Evolutionary conservation across 768 basidiomycete species (phyloP), one percentile per base, ranked within the genome.

Genomic region (Suillus clintonianus): DNA sequence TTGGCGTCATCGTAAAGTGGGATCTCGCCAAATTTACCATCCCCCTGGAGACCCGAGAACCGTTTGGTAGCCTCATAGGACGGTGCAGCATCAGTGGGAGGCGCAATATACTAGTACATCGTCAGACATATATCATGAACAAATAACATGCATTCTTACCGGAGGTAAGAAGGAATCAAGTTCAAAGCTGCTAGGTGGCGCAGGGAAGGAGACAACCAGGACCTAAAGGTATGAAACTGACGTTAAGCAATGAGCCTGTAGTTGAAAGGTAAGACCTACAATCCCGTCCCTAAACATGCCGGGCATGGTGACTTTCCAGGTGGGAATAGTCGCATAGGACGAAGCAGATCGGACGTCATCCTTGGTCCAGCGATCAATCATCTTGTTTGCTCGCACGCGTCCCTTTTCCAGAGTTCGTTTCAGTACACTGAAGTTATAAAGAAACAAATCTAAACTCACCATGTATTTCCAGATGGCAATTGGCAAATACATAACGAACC

Each of bases 391-490:
- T 30, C 78, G 78, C 32, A 68, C 66, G 62, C 76, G 80, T 55
- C 85, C 84, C 83, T 85, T 63, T n/a, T 10, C 13, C 37, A 17
- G 39, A 27, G 13, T 7, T 57, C 11, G 22, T 19, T 57, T 57
- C 56, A 57, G 56, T 41, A 1, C 42, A 24, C 17, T 6, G 11
- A 51, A 60, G n/a, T 4, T 17, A 34, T 9, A 22, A 39, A 58
- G 50, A 54, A 22, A 17, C 9, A 53, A 2, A 53, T 37, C 47
- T 42, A 36, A n/a, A 78, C 81, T 45, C 47, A 80, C 78, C 61
- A 76, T 64, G 39, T 69, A 76, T 65, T 87, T 86, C 84, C 84
- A 86, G 27, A 80, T 48, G 45, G 77, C 51, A 47, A 84, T 69
- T 7, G 85, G 85, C 4, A 72, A 45, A 51, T 75, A 70, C 69